Conservation (phyloP, 176 grass and related monocot genomes). For the bread wheat (Triticum aestivum) region DNA sequence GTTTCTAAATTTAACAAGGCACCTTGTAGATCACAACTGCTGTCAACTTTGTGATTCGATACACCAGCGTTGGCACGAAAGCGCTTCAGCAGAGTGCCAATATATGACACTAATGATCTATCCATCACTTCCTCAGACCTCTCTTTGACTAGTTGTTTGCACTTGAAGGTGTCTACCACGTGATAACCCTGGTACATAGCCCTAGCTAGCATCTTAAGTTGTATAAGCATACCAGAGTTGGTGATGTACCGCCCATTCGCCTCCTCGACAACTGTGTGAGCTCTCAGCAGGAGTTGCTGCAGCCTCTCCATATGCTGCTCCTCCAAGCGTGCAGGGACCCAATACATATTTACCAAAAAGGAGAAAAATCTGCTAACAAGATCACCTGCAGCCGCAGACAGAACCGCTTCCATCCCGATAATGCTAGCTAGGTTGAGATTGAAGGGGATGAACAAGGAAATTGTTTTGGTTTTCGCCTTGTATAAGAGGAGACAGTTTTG, state of each 20-base stretch:
- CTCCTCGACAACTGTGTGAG: background rate
- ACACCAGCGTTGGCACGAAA: background rate
- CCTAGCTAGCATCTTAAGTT: background rate
- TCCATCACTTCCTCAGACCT: background rate
- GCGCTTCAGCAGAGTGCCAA: background rate
- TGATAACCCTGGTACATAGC: constrained; percentile 8
- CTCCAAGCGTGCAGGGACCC: background rate
- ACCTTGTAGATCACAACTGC: background rate
- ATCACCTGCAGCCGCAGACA: background rate
- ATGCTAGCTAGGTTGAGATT: background rate
- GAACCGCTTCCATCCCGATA: background rate
- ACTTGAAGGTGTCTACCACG: background rate
- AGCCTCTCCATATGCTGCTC: background rate
- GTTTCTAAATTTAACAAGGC: background rate
- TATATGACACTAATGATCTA: background rate
- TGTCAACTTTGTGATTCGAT: background rate
- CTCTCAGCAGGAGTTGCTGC: background rate
- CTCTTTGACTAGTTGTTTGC: background rate
- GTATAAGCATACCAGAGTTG: background rate
- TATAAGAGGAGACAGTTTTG: background rate
- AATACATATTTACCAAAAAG: background rate
- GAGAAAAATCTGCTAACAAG: constrained; percentile 4
- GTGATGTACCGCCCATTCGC: constrained; percentile 1
- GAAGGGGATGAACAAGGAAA: background rate
- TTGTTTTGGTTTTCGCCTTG: background rate